Conservation (phyloP, 2,329 filamentous ascomycete species). For the Claviceps humidiphila region DNA sequence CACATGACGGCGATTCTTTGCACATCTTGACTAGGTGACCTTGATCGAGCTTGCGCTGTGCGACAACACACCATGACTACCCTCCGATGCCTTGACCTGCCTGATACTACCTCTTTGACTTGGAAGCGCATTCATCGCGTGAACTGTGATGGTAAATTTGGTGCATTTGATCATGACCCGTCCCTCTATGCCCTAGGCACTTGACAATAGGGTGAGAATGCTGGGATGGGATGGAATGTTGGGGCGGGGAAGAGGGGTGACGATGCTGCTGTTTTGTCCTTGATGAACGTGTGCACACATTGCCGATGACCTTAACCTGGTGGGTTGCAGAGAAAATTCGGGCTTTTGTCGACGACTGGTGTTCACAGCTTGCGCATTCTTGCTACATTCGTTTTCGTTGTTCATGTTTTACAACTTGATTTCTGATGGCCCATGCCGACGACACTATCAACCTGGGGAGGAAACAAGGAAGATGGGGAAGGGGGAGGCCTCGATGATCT, state of each 20-base stretch:
- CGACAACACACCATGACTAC: conserved; percentile 1
- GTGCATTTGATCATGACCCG: conserved; percentile 4
- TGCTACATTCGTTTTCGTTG: neutral
- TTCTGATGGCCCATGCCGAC: neutral
- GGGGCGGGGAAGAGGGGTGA: neutral
- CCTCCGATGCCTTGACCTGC: conserved; percentile 21
- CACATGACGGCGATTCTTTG: conserved; percentile 3
- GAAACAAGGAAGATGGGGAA: neutral
- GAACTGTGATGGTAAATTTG: conserved; percentile 17
- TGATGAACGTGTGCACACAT: conserved; percentile 2
- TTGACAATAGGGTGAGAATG: neutral
- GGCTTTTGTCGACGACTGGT: neutral
- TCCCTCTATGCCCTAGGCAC: neutral
- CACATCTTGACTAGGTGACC: conserved; percentile 20
- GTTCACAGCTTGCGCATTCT: neutral
- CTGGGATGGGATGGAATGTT: too few species aligned
- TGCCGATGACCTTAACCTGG: neutral
- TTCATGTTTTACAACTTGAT: neutral
- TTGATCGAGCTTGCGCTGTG: conserved; percentile 16
- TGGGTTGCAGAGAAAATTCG: neutral
- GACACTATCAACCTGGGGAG: neutral
- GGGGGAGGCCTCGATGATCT: neutral
- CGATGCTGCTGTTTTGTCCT: neutral
- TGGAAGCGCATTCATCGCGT: conserved; percentile 11
- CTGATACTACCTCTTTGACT: conserved; percentile 17